Evolutionary conservation across 2,329 filamentous ascomycete genomes (phyloP).

Genomic region (Ophiostoma ips): DNA sequence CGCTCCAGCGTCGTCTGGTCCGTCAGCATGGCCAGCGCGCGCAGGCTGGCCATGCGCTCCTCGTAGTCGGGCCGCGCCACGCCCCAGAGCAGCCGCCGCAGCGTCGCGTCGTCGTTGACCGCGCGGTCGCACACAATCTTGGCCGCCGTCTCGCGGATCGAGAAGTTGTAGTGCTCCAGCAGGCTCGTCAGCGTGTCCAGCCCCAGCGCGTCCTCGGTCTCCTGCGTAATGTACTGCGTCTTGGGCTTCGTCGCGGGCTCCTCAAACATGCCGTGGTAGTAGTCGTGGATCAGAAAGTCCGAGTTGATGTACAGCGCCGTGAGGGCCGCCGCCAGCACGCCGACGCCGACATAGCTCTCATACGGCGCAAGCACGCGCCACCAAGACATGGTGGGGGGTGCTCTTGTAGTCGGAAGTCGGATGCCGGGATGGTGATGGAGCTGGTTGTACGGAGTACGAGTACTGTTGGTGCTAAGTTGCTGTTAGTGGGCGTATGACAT

Average conservation of each 20-base stretch:
- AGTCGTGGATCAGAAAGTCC: conserved; percentile 38
- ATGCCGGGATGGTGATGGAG: too few relatives aligned
- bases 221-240: conserved; percentile 60
- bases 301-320: conserved; percentile 45
- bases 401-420: too few relatives aligned
- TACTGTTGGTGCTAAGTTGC: background rate
- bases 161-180: conserved; percentile 55
- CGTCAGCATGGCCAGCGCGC: conserved; percentile 42
- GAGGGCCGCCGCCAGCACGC: conserved; percentile 43
- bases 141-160: conserved; percentile 54
- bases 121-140: conserved; percentile 43
- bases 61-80: conserved; percentile 47
- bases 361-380: background rate
- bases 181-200: conserved; percentile 53
- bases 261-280: conserved; percentile 37
- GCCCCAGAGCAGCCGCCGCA: conserved; percentile 39
- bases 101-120: conserved; percentile 41
- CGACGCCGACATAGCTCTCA: conserved; percentile 38
- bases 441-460: background rate
- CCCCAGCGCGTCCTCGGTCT: conserved; percentile 58
- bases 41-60: conserved; percentile 41
- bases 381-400: background rate
- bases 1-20: conserved; percentile 32
- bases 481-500: background rate
- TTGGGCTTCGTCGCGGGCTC: conserved; percentile 47